Conservation (phyloP, 202 grass and related monocot species). For the Panicum hallii region DNA sequence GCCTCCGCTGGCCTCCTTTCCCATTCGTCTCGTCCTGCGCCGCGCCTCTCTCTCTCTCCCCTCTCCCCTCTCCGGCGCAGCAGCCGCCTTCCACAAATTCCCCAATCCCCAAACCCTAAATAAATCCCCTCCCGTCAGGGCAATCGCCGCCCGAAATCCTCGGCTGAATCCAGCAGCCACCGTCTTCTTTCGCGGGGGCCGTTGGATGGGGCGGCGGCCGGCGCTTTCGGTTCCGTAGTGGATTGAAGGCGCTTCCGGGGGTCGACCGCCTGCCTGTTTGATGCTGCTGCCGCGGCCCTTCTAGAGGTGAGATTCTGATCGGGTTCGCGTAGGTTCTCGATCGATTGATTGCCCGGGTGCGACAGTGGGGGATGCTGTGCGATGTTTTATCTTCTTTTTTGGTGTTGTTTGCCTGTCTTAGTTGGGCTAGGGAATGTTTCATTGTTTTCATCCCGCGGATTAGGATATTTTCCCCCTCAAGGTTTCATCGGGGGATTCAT, state of each 20-base stretch:
- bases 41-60: background rate
- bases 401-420: background rate
- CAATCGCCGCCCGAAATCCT: background rate
- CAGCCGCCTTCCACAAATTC: constrained; percentile 40
- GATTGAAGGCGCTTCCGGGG: constrained; percentile 8
- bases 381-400: background rate
- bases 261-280: background rate
- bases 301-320: constrained; percentile 34
- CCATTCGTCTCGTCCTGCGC: background rate
- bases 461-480: background rate
- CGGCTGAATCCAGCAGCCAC: background rate
- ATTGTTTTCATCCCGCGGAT: constrained; percentile 20
- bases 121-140: constrained; percentile 24
- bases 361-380: background rate
- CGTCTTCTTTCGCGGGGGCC: background rate
- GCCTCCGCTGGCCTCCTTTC: constrained; percentile 24
- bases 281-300: background rate
- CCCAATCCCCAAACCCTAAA: constrained; percentile 54
- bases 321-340: background rate
- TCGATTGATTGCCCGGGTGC: constrained; percentile 1
- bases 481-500: constrained; percentile 17
- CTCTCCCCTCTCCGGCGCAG: background rate
- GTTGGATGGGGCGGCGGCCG: constrained; percentile 26
- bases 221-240: constrained; percentile 33
- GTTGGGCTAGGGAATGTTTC: background rate